Percentiles rank a stretch among this genome's conserved stretches.
phyloP scores from a whole-genome alignment of 148 eudicot genomes.

The Euryodendron excelsum region DNA sequence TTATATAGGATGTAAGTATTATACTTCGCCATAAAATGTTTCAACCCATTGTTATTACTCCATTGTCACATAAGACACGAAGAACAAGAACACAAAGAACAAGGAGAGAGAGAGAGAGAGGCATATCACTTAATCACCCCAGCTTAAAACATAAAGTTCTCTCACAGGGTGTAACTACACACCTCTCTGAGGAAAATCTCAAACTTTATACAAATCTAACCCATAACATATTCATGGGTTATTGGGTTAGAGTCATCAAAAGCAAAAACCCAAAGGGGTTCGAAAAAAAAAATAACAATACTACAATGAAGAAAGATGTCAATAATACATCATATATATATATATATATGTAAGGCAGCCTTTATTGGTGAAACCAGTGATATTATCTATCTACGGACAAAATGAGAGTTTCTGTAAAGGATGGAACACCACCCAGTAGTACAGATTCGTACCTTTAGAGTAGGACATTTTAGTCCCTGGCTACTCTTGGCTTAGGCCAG shows the following conservation, averaged over 20 bases:
- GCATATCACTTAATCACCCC: no score
- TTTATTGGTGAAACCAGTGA: not conserved
- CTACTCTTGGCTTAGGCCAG: not conserved
- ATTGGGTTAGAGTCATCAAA: conserved; percentile 2
- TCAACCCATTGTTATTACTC: no score
- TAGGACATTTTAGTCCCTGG: no score
- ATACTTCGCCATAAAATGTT: no score
- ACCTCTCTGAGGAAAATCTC: conserved; percentile 28
- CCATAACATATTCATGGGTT: conserved; percentile 16
- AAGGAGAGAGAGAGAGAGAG: conserved; percentile 1
- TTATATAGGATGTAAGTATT: no score
- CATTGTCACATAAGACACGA: no score
- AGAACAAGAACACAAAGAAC: no score
- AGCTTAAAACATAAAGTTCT: conserved; percentile 12
- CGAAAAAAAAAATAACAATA: not conserved
- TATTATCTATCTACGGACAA: not conserved
- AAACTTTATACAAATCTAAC: conserved; percentile 18
- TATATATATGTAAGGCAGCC: no score
- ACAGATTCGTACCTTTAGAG: not conserved
- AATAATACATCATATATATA: no score
- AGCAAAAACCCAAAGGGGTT: not conserved
- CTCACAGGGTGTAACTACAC: conserved; percentile 20
- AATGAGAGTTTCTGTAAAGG: not conserved
- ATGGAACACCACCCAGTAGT: not conserved
- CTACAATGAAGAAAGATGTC: conserved; percentile 10